Evolutionary conservation across 768 basidiomycete species (phyloP).

Genomic region (Suillus alpinus): DNA sequence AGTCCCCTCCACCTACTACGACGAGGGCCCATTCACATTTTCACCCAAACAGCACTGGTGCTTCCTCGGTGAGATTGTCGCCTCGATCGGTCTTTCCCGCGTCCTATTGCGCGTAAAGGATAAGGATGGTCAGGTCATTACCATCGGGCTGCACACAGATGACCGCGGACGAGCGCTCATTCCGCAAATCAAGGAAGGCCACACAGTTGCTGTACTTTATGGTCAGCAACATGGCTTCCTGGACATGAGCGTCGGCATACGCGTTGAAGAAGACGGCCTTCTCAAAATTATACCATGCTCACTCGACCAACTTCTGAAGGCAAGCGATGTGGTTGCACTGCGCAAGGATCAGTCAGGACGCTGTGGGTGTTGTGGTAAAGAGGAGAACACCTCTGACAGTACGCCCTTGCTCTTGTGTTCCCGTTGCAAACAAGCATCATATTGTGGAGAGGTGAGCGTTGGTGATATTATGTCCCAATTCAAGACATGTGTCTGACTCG

Average conservation of each 20-base stretch:
- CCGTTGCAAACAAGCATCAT: not conserved
- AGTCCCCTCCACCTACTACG: slow-evolving; percentile 7
- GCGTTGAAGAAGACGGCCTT: slow-evolving; percentile 1
- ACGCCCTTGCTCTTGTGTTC: not conserved
- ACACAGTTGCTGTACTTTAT: slow-evolving; percentile 11
- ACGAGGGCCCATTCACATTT: not conserved
- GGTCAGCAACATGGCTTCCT: slow-evolving; percentile 5
- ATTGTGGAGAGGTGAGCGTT: not conserved
- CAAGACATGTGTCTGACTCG: not conserved
- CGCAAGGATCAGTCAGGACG: not conserved
- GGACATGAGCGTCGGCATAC: slow-evolving; percentile 3
- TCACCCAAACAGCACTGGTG: slow-evolving; percentile 29
- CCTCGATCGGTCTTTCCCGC: slow-evolving; percentile 14
- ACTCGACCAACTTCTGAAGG: not conserved
- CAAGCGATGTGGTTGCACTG: not conserved
- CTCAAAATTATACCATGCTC: not conserved
- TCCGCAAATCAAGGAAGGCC: not conserved
- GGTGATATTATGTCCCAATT: not conserved
- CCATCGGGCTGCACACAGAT: slow-evolving; percentile 24
- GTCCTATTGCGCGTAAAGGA: slow-evolving; percentile 27
- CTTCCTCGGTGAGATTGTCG: slow-evolving; percentile 29
- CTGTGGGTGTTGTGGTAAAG: not conserved
- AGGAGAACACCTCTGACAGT: not conserved
- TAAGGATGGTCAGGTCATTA: slow-evolving; percentile 17
- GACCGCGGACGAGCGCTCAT: slow-evolving; percentile 2